Evolutionary conservation across 2,329 filamentous ascomycete genomes (phyloP).

Genomic region (Aspergillus versicolor): DNA sequence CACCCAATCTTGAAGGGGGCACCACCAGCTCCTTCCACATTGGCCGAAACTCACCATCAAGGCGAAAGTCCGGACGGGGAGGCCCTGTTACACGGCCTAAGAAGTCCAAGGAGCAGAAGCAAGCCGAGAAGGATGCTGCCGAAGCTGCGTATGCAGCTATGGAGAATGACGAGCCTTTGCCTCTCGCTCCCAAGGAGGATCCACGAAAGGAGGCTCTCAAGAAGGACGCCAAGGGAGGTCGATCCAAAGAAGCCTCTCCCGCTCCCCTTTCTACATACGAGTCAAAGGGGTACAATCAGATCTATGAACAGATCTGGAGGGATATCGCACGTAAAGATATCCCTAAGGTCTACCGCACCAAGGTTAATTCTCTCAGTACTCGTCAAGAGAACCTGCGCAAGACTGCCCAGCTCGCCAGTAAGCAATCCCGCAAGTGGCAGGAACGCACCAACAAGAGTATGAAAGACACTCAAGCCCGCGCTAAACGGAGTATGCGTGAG

Average conservation of each 20-base stretch:
- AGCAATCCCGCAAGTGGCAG: conserved; percentile 97
- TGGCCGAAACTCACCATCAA: conserved; percentile 53
- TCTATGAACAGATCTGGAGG: conserved; percentile 96
- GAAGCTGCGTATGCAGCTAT: conserved; percentile 80
- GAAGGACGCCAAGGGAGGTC: conserved; percentile 42
- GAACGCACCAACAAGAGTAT: conserved; percentile 96
- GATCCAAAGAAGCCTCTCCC: conserved; percentile 45
- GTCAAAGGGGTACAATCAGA: conserved; percentile 92
- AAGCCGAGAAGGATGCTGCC: conserved; percentile 71
- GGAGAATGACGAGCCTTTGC: conserved; percentile 44
- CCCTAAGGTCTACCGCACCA: conserved; percentile 86
- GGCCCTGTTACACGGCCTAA: conserved; percentile 64
- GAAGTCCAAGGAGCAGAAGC: conserved; percentile 78
- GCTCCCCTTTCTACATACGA: conserved; percentile 66
- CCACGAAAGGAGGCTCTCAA: conserved; percentile 43
- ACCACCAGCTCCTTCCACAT: conserved; percentile 82
- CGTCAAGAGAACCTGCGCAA: conserved; percentile 97
- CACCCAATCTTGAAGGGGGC: conserved; percentile 80
- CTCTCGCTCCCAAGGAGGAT: conserved; percentile 61
- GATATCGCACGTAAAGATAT: conserved; percentile 93
- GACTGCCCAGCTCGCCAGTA: conserved; percentile 92
- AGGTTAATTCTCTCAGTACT: conserved; percentile 77
- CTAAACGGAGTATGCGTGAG: conserved; percentile 97
- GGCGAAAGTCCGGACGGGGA: conserved; percentile 55
- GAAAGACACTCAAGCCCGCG: conserved; percentile 94